These are phyloP conservation scores for Tetrapisispora fleetii DNA, from an alignment of 805 yeast species.

Conservation along the genomic window DNA sequence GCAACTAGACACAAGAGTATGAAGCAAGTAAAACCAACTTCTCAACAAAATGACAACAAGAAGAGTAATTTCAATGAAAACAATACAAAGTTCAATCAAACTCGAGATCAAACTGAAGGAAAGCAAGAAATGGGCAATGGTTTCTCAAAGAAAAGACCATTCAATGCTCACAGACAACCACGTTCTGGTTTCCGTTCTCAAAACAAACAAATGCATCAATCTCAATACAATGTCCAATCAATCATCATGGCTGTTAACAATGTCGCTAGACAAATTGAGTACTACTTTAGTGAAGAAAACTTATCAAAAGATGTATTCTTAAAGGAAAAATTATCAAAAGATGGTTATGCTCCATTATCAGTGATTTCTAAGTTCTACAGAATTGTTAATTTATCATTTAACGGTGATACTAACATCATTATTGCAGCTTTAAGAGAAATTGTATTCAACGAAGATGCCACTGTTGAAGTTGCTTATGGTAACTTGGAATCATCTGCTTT, in stretches of 20 bases:
- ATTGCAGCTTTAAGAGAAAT: slow-evolving; percentile 28
- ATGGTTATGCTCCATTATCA: slow-evolving; percentile 26
- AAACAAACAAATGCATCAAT: slow-evolving; percentile 15
- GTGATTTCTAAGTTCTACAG: slow-evolving; percentile 22
- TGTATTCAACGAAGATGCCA: slow-evolving; percentile 22
- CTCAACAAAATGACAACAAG: slow-evolving; percentile 2
- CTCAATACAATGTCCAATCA: slow-evolving; percentile 17
- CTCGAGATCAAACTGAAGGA: slow-evolving; percentile 4
- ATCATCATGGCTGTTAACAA: slow-evolving; percentile 23
- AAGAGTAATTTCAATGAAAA: slow-evolving; percentile 2
- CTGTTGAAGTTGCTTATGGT: slow-evolving; percentile 23
- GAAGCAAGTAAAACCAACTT: slow-evolving; percentile 1
- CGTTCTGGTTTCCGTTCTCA: slow-evolving; percentile 4
- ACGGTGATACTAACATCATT: slow-evolving; percentile 23
- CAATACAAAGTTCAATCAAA: neutral
- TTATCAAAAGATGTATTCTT: slow-evolving; percentile 74
- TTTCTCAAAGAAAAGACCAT: slow-evolving; percentile 18
- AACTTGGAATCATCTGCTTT: slow-evolving; percentile 1
- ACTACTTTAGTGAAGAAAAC: slow-evolving; percentile 84
- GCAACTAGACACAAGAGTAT: slow-evolving; percentile 5
- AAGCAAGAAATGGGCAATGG: slow-evolving; percentile 5
- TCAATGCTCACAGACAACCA: slow-evolving; percentile 11
- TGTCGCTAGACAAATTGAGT: slow-evolving; percentile 58
- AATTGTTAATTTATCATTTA: slow-evolving; percentile 46
- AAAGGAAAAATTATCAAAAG: slow-evolving; percentile 53